Evolutionary conservation across 2,329 filamentous ascomycete genomes (phyloP).

Genomic region (Aspergillus brunneoviolaceus): DNA sequence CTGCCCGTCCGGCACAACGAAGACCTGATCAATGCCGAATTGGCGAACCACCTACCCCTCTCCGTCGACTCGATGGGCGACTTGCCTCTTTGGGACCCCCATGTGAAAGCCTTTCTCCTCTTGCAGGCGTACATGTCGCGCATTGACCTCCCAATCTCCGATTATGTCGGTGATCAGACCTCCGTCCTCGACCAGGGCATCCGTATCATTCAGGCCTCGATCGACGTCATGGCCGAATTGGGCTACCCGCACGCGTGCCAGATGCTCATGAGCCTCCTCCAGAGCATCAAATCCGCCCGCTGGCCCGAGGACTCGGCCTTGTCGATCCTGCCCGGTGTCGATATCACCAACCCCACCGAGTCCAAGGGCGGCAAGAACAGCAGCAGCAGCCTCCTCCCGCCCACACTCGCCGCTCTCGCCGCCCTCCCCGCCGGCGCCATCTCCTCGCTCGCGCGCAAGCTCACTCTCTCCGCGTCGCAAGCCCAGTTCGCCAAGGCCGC

Average conservation of each 20-base stretch:
- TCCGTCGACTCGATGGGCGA: constrained; percentile 58
- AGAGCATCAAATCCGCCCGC: constrained; percentile 86
- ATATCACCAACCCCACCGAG: constrained; percentile 24
- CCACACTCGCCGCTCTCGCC: constrained; percentile 32
- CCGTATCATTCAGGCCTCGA: constrained; percentile 91
- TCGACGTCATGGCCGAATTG: constrained; percentile 91
- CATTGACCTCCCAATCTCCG: constrained; percentile 86
- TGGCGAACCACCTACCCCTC: constrained; percentile 79
- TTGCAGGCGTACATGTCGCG: constrained; percentile 94
- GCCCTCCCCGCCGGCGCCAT: constrained; percentile 29
- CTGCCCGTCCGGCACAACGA: constrained; percentile 97
- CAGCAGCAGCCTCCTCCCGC: constrained; percentile 24
- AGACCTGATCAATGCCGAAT: constrained; percentile 90
- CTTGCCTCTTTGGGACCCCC: constrained; percentile 95
- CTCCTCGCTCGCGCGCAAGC: constrained; percentile 27
- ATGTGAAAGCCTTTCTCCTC: constrained; percentile 92
- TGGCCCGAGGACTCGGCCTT: constrained; percentile 83
- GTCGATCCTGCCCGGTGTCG: constrained; percentile 74
- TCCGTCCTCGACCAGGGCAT: constrained; percentile 91
- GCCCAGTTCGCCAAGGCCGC: constrained; percentile 57
- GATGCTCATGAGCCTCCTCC: constrained; percentile 80
- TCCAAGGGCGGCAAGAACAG: constrained; percentile 4
- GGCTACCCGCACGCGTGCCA: constrained; percentile 74
- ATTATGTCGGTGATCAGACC: constrained; percentile 93
- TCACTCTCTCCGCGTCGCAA: constrained; percentile 26